These are phyloP conservation scores for Naganishia vaughanmartiniae DNA, from an alignment of 768 basidiomycete genomes.

Conservation along the genomic window DNA sequence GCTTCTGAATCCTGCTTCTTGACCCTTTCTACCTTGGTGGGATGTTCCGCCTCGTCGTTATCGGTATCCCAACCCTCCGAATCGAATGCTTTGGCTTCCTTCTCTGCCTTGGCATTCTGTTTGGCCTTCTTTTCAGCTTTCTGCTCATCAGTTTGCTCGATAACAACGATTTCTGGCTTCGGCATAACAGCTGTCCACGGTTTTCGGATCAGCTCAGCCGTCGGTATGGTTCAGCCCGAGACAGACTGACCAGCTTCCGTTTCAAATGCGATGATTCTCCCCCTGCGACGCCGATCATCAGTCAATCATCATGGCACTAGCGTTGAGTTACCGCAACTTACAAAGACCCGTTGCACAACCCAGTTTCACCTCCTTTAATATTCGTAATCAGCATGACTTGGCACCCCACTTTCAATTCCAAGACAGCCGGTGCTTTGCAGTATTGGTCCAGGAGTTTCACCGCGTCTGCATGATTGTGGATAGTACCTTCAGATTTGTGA, in stretches of 20 bases:
- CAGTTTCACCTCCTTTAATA: conserved; percentile 10
- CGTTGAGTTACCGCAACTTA: not conserved
- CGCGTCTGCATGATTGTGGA: conserved; percentile 16
- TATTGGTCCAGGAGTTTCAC: conserved; percentile 26
- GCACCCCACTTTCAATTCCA: conserved; percentile 26
- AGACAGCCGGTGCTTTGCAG: conserved; percentile 22
- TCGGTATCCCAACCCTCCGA: conserved; percentile 14
- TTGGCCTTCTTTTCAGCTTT: not conserved
- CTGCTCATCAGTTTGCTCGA: not conserved
- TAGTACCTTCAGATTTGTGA: conserved; percentile 9
- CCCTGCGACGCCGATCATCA: not conserved
- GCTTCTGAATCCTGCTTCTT: not conserved
- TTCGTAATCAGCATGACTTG: conserved; percentile 32
- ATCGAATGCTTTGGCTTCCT: conserved; percentile 5
- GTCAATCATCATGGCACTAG: not conserved
- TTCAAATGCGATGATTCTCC: conserved; percentile 26
- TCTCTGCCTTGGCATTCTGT: not conserved
- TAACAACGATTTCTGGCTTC: not conserved
- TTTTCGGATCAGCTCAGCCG: not conserved
- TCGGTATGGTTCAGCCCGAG: not conserved
- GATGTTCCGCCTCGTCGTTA: not conserved
- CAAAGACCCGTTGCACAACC: conserved; percentile 28
- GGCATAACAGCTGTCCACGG: not conserved
- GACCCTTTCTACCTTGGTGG: not conserved
- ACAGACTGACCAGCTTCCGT: conserved; percentile 2